A percentile compares a stretch with the other conserved stretches of the same genome.
phyloP scores from a whole-genome alignment of 2,329 filamentous ascomycete species.

The Mycosphaerella arachidis region DNA sequence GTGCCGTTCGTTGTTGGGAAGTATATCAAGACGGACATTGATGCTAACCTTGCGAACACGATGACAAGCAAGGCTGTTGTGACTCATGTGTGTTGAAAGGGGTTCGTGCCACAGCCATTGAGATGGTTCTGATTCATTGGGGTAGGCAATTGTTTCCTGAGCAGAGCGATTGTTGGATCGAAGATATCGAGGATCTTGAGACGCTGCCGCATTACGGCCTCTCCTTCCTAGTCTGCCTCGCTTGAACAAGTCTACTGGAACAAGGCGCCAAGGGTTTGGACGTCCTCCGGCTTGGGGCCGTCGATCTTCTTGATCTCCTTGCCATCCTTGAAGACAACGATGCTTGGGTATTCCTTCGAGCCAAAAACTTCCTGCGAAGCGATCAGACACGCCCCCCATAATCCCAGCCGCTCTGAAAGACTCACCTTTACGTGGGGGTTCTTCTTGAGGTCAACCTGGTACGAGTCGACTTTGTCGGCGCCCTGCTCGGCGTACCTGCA shows the following conservation, averaged over 20 bases:
- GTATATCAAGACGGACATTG: no score
- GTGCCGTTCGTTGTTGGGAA: no score
- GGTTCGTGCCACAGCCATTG: no score
- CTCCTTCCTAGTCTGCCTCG: no score
- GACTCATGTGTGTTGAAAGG: no score
- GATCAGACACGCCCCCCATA: neutral
- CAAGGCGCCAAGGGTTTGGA: conserved; percentile 19
- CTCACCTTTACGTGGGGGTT: conserved; percentile 22
- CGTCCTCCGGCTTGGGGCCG: conserved; percentile 20
- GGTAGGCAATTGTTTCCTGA: no score
- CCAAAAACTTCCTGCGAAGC: conserved; percentile 3
- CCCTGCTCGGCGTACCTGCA: conserved; percentile 28
- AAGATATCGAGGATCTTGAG: no score
- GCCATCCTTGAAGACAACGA: conserved; percentile 32
- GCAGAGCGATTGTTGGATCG: no score
- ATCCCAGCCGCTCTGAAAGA: neutral
- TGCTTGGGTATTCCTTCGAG: conserved; percentile 21
- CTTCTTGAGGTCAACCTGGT: conserved; percentile 27
- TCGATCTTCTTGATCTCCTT: conserved; percentile 29
- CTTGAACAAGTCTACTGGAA: neutral
- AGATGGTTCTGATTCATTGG: no score
- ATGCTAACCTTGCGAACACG: no score
- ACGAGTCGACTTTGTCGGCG: conserved; percentile 26
- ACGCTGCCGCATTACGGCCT: no score
- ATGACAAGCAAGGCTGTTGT: no score